Base-by-base conservation (phyloP, 495 filamentous ascomycete species). In the Aspergillus bertholletiae region DNA sequence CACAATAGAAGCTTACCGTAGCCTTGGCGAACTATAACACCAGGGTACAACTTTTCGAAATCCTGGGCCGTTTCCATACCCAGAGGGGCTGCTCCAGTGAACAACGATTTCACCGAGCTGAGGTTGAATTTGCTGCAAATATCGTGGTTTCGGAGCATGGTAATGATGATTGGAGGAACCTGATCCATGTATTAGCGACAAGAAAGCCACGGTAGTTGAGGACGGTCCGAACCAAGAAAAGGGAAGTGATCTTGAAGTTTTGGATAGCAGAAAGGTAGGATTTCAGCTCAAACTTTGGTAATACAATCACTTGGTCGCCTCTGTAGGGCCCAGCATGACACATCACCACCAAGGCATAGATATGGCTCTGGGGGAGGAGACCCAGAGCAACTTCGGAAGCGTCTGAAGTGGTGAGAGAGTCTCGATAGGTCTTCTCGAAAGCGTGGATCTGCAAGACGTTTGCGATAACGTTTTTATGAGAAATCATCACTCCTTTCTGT, bases 401-500 rank as follows among this genome's bases (percentile, higher is more conserved):
- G 57, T 58, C 9, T 74, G 72, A 1, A 63, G 57, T 26, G 76
- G 62, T 70, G 35, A 70, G 56, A 5, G 62, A 56, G 1, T 75
- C 62, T 23, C 83, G 74, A 13, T 63, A 66, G 8, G 70, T 58
- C n/a, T 70, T 63, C 27, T 93, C 87, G 54, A 73, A 84, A 12
- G 75, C 66, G 17, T 63, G 55, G 52, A 85, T 77, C 60, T 92
- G 87, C 60, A 94, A 64, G 1, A 83, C 79, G 61, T 96, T 96
- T 26, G 89, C 84, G 47, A 96, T 96, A 17, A 96, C 87, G 64
- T 96, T 96, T 15, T 76, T 71, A 69, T 96, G 92, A 13, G 89
- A 87, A 57, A 96, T 90, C 90, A 91, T 96, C 34, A 95, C 91
- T 23, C 90, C 91, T 90, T 96, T 96, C 86, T 93, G 50, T 15